These are phyloP conservation scores for Daldinia vernicosa DNA, from an alignment of 495 filamentous ascomycete genomes.

Conservation along the genomic window DNA sequence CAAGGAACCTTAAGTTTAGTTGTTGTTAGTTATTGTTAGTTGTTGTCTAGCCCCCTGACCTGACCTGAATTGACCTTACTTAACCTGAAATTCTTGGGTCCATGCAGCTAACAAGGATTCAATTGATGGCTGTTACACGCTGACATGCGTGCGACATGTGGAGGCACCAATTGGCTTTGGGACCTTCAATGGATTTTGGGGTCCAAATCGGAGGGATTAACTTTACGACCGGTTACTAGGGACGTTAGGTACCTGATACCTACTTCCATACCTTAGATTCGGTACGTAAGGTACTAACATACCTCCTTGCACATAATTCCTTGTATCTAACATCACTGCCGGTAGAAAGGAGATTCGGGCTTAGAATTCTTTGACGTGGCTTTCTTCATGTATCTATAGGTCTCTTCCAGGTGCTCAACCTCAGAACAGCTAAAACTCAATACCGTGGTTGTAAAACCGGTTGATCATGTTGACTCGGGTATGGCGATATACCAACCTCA, in stretches of 20 bases:
- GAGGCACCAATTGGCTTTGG: conserved; percentile 32
- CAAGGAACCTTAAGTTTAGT: conserved; percentile 15
- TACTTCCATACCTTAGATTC: not conserved
- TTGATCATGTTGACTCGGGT: not conserved
- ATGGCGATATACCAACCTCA: not conserved
- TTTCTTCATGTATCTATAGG: conserved; percentile 1
- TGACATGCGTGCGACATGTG: conserved; percentile 30
- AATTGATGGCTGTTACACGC: not conserved
- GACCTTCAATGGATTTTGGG: not conserved
- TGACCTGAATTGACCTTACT: conserved; percentile 14
- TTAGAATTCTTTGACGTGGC: not conserved
- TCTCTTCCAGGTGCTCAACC: not conserved
- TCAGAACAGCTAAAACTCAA: not conserved
- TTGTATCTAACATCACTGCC: not conserved
- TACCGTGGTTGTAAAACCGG: not conserved
- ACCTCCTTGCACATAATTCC: too few species aligned
- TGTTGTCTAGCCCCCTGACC: conserved; percentile 10
- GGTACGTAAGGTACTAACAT: not conserved
- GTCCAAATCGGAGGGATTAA: conserved; percentile 6
- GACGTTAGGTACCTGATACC: not conserved
- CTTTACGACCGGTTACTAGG: conserved; percentile 1
- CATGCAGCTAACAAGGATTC: conserved; percentile 35
- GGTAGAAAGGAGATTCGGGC: not conserved
- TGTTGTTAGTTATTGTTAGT: not conserved
- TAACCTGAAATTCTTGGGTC: conserved; percentile 27